phyloP scores from a whole-genome alignment of 495 filamentous ascomycete species.

The Diplogelasinospora grovesii region DNA sequence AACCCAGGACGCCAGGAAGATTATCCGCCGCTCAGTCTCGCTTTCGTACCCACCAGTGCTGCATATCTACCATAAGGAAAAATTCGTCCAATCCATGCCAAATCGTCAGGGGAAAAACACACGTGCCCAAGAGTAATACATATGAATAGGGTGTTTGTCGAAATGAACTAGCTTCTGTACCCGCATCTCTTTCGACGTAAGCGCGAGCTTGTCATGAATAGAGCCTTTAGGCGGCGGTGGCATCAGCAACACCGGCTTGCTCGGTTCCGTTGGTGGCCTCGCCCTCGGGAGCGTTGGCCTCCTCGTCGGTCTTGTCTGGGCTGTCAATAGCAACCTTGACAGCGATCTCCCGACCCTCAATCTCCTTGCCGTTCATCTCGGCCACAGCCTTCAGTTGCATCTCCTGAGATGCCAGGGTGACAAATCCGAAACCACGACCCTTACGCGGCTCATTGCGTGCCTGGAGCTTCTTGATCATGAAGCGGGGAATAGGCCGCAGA shows the following conservation, averaged over 20 bases:
- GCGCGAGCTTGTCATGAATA: constrained; percentile 20
- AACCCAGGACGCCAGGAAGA: constrained; percentile 28
- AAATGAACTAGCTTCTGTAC: constrained; percentile 22
- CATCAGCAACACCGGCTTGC: constrained; percentile 32
- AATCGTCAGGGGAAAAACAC: constrained; percentile 27
- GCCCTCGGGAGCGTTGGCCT: constrained; percentile 46
- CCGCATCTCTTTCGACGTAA: constrained; percentile 17
- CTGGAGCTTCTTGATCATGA: constrained; percentile 99
- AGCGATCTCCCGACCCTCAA: constrained; percentile 96
- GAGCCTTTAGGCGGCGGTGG: constrained; percentile 18
- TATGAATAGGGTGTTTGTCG: constrained; percentile 22
- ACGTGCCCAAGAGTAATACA: constrained; percentile 30
- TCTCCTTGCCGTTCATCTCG: constrained; percentile 99
- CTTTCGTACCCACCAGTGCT: constrained; percentile 17
- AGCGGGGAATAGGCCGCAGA: constrained; percentile 94
- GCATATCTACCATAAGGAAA: constrained; percentile 24
- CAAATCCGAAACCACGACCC: constrained; percentile 98
- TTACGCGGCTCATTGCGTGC: constrained; percentile 96
- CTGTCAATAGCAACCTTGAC: constrained; percentile 99
- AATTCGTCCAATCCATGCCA: constrained; percentile 27
- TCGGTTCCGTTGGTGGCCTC: constrained; percentile 32
- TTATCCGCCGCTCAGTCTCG: constrained; percentile 24
- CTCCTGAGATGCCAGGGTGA: constrained; percentile 91
- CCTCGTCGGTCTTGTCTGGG: constrained; percentile 95
- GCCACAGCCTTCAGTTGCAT: constrained; percentile 90